These are phyloP conservation scores for Phytophthora megakarya DNA, from an alignment of 352 stramenopile genomes.

Conservation along the genomic window DNA sequence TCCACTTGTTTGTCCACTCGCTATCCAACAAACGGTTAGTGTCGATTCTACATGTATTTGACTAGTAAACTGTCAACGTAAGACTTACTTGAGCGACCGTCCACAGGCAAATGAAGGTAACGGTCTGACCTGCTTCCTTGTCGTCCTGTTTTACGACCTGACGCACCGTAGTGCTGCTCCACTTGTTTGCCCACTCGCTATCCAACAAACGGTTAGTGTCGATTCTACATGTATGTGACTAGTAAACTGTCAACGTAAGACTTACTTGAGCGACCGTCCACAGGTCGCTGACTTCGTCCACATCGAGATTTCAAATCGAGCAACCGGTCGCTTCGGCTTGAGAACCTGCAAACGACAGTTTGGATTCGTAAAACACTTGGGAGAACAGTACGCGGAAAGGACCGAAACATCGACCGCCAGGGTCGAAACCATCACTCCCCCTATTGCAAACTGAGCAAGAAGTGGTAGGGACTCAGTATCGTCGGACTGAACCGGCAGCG, in stretches of 20 bases:
- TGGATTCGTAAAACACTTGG: slow-evolving; percentile 68
- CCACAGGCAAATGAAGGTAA: too few species aligned
- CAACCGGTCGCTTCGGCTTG: slow-evolving; percentile 85
- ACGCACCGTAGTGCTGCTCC: slow-evolving; percentile 67
- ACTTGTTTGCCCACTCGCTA: slow-evolving; percentile 77
- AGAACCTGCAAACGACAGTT: slow-evolving; percentile 84
- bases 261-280: slow-evolving; percentile 83
- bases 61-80: neutral
- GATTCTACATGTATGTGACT: neutral
- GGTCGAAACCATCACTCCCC: slow-evolving; percentile 6
- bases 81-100: slow-evolving; percentile 64
- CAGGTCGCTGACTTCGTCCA: slow-evolving; percentile 89
- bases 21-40: slow-evolving; percentile 19
- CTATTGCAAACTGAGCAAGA: slow-evolving; percentile 27
- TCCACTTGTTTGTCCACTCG: slow-evolving; percentile 78
- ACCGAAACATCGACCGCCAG: slow-evolving; percentile 59
- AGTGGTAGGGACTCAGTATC: neutral
- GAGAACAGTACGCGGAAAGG: slow-evolving; percentile 44
- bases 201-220: neutral
- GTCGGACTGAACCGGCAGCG: slow-evolving; percentile 7
- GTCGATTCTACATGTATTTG: neutral
- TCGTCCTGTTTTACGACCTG: slow-evolving; percentile 92
- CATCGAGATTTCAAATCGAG: slow-evolving; percentile 76
- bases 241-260: neutral
- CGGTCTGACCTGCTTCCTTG: slow-evolving; percentile 82